Evolutionary conservation across 306 rosid genomes (phyloP).

Genomic region (Aeschynomene evenia): DNA sequence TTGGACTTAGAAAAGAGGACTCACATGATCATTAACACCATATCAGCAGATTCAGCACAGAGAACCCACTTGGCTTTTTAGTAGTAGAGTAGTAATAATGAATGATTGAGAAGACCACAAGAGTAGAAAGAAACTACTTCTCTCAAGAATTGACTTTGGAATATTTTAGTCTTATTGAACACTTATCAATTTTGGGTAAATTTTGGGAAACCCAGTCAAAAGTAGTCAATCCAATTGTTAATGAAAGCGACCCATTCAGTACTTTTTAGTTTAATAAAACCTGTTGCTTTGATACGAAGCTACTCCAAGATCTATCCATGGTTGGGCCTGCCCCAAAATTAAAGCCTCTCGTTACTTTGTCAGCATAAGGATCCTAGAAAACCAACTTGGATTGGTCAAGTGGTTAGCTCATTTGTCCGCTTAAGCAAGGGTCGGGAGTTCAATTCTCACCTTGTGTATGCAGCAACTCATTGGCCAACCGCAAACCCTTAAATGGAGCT

Average conservation of each 20-base stretch:
- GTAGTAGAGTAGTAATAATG: neutral
- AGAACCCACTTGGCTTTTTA: constrained; percentile 24
- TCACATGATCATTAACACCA: constrained; percentile 35
- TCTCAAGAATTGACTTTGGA: constrained; percentile 14
- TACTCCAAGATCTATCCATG: neutral
- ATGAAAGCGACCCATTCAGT: neutral
- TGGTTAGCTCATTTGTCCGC: too few relatives aligned
- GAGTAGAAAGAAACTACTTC: neutral
- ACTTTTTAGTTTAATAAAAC: neutral
- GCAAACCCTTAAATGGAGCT: too few relatives aligned
- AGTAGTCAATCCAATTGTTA: constrained; percentile 24
- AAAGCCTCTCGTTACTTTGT: constrained; percentile 7
- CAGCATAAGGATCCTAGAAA: too few relatives aligned
- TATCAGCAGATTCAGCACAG: constrained; percentile 23
- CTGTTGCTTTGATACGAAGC: neutral
- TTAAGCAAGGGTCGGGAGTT: too few relatives aligned
- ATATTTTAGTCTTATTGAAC: neutral
- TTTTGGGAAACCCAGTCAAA: constrained; percentile 18
- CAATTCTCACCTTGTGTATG: too few relatives aligned
- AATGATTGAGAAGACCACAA: neutral
- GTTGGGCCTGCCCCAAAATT: constrained; percentile 17
- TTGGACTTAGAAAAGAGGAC: constrained; percentile 15
- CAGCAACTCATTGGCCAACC: too few relatives aligned
- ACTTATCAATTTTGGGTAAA: constrained; percentile 14
- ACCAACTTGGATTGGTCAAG: too few relatives aligned